These are phyloP conservation scores for Citrus sp. DNA, from an alignment of 345 rosid genomes.

Conservation along the genomic window DNA sequence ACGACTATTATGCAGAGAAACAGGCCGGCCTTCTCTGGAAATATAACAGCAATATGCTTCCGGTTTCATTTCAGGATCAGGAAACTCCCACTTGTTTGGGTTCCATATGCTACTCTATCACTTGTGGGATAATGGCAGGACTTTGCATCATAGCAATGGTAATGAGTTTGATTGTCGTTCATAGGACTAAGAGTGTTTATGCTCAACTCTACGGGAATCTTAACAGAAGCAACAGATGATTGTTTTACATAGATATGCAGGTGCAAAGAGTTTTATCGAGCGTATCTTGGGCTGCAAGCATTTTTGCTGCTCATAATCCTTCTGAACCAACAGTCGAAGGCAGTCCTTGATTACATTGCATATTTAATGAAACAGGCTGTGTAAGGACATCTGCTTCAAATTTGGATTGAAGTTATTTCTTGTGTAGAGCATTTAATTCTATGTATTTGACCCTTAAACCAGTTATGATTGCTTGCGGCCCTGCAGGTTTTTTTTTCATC, in stretches of 20 bases:
- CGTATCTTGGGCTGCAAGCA: not conserved
- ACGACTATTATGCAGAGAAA: constrained; percentile 63
- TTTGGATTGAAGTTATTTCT: not conserved
- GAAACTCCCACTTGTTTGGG: constrained; percentile 50
- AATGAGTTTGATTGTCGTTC: constrained; percentile 58
- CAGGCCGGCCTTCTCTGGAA: constrained; percentile 34
- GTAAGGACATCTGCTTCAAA: not conserved
- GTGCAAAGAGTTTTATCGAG: not conserved
- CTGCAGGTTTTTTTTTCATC: not conserved
- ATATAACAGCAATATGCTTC: not conserved
- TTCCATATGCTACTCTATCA: constrained; percentile 55
- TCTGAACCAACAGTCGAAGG: not conserved
- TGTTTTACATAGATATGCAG: not conserved
- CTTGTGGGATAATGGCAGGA: constrained; percentile 57
- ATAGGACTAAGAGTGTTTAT: constrained; percentile 60
- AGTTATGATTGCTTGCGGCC: not conserved
- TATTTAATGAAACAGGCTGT: not conserved
- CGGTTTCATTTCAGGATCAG: constrained; percentile 15
- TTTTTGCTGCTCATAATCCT: not conserved
- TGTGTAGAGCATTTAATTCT: not conserved
- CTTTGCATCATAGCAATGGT: constrained; percentile 54
- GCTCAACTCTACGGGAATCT: constrained; percentile 53
- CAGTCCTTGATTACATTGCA: not conserved
- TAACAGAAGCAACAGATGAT: constrained; percentile 14
- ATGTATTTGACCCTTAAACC: not conserved